Conservation (phyloP, 2,329 filamentous ascomycete genomes). For the Fusarium sambucinum region DNA sequence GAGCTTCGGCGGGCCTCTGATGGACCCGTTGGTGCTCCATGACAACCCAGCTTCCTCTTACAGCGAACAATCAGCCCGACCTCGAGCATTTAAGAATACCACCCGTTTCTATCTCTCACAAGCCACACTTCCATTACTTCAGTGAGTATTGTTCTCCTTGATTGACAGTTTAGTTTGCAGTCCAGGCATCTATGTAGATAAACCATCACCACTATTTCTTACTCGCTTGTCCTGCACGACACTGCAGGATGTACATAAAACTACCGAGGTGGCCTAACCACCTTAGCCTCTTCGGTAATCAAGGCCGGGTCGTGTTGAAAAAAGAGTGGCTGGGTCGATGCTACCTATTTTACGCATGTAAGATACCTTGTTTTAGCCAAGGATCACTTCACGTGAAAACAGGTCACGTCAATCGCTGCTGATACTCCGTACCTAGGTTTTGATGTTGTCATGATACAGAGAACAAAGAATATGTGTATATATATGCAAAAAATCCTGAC, state of each 20-base stretch:
- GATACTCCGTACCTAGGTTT: neutral
- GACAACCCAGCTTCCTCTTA: constrained; percentile 37
- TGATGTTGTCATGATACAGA: neutral
- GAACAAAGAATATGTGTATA: constrained; percentile 13
- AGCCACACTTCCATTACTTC: neutral
- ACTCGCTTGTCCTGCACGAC: constrained; percentile 24
- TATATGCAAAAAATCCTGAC: constrained; percentile 27
- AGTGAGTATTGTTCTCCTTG: neutral
- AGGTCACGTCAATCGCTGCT: constrained; percentile 9
- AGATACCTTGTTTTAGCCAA: constrained; percentile 9
- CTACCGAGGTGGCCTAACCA: constrained; percentile 33
- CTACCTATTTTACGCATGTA: constrained; percentile 5
- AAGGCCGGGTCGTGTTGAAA: constrained; percentile 33
- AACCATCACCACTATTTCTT: neutral
- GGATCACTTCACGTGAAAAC: constrained; percentile 40
- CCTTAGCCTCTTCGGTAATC: constrained; percentile 39
- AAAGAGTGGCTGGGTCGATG: constrained; percentile 38
- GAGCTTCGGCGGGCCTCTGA: constrained; percentile 10
- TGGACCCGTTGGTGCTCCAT: constrained; percentile 9
- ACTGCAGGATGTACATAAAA: constrained; percentile 29
- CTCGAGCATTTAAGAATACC: constrained; percentile 2
- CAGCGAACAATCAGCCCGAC: constrained; percentile 15
- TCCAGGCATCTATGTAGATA: neutral
- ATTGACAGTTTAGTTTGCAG: neutral
- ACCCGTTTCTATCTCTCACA: neutral